Evolutionary conservation across 106 monocot species (phyloP), one percentile per base, ranked within the genome.

Genomic region (Dioscorea zingiberensis): DNA sequence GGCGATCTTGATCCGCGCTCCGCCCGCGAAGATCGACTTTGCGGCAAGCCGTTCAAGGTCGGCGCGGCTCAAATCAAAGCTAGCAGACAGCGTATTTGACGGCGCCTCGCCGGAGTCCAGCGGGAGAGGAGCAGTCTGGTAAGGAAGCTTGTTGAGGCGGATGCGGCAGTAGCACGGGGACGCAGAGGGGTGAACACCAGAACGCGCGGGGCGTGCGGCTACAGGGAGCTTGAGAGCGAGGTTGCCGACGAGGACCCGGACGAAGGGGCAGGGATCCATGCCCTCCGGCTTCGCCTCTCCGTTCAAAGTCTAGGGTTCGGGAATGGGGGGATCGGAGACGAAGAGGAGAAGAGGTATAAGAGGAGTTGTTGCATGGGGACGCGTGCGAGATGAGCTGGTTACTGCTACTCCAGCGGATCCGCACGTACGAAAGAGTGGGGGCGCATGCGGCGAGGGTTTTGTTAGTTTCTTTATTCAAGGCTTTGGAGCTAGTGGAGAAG

Each of bases 261-360:
- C 87, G 80, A 85, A 95, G 21, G 80, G 88, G 54, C 95, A 95
- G 60, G 95, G 95, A 63, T 95, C 91, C 95, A 94, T 94, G 48
- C 48, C 21, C n/a, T 10, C 13, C 13, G 22, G 18, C 7, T 29
- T 9, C 1, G 58, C 66, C 12, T 58, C 44, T 17, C 2, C 58
- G 26, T 46, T 17, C 17, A 13, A n/a, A 6, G 57, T 0, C 2
- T 58, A 14, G 23, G 17, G 54, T 22, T 9, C 9, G 63, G 14
- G 57, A 21, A 16, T 24, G 16, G 2, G 13, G 55, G 21, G 27
- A 12, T 8, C n/a, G 26, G 59, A 67, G 67, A 55, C n/a, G 12
- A 54, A 32, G 21, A 24, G 23, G n/a, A 28, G 57, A 54, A 2
- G 66, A 11, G 21, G 15, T 8, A n/a, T n/a, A n/a, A n/a, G n/a